phyloP scores from a whole-genome alignment of 1,139 yeast genomes.

The Candida sp. region DNA sequence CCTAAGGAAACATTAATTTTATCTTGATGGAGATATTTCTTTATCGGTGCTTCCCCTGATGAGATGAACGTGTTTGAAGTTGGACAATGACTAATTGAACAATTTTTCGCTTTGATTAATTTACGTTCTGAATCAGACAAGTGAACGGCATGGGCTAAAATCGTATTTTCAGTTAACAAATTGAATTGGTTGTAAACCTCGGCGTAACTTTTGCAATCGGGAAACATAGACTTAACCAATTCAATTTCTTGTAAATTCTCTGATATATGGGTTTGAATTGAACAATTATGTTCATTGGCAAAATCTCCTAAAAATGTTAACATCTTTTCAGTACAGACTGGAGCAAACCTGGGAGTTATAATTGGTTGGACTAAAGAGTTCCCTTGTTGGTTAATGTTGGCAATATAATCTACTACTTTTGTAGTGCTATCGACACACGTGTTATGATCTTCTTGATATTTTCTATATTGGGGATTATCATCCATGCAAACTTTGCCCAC shows the following conservation, averaged over 20 bases:
- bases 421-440: slow-evolving; percentile 58
- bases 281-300: slow-evolving; percentile 47
- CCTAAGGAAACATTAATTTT: slow-evolving; percentile 82
- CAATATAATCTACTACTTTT: slow-evolving; percentile 55
- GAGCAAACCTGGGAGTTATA: slow-evolving; percentile 93
- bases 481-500: slow-evolving; percentile 96
- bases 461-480: slow-evolving; percentile 58
- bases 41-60: slow-evolving; percentile 86
- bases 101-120: slow-evolving; percentile 46
- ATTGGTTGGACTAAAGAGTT: slow-evolving; percentile 62
- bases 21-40: slow-evolving; percentile 58
- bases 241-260: slow-evolving; percentile 76
- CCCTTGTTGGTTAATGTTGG: slow-evolving; percentile 45
- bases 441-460: slow-evolving; percentile 59
- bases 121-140: slow-evolving; percentile 61
- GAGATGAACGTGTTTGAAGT: slow-evolving; percentile 85
- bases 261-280: slow-evolving; percentile 86
- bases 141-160: slow-evolving; percentile 89
- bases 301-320: slow-evolving; percentile 63
- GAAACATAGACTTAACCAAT: slow-evolving; percentile 74
- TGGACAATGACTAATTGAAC: slow-evolving; percentile 94
- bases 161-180: slow-evolving; percentile 61
- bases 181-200: slow-evolving; percentile 70
- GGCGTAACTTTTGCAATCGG: slow-evolving; percentile 66
- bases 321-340: slow-evolving; percentile 69